Base-by-base conservation (phyloP, 805 yeast genomes). In the Yarrowia keelungensis region DNA sequence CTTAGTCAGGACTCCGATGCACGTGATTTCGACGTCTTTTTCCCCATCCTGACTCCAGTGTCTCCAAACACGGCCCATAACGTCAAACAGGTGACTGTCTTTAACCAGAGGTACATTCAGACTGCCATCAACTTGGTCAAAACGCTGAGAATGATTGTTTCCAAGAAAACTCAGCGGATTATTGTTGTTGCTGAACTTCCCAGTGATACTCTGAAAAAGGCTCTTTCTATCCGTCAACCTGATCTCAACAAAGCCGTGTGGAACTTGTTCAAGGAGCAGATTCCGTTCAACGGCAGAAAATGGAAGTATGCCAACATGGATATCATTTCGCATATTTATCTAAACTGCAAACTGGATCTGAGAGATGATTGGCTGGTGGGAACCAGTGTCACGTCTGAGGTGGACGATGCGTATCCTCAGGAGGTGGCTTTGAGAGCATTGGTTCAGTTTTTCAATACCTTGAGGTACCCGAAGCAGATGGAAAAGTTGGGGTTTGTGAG, bases 221-320 rank as follows among this genome's bases (percentile, higher is more conserved):
- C 90, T 5, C 79, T 84, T 59, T 79, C 84, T 4, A 82, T 92
- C 53, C 88, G 87, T 75, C 91, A 90, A 74, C 75, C 80, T 32
- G 83, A 83, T 10, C 77, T 92, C 32, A 88, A 90, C 79, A 81
- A 81, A 62, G 93, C 97, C 0, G 86, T 90, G 3, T 80, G 93
- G 73, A 88, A 87, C 74, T 84, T 90, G 0, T 81, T 93, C 70
- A 92, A 91, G 76, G 87, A 90, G 71, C 83, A 92, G 64, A 87
- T 92, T 1, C 97, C 98, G 0, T 91, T 89, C 78, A 93, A 91
- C 74, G 97, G 97, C 19, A 87, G 95, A 70, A 92, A 93, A 77
- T 94, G 99, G 99, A 88, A 92, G 73, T 85, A 92, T 14, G 86
- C 87, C 71, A 95, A 94, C 76, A 94, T 95, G 98, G 97, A 93